These are phyloP conservation scores for Citrus inodora DNA, from an alignment of 345 rosid species.

Conservation along the genomic window DNA sequence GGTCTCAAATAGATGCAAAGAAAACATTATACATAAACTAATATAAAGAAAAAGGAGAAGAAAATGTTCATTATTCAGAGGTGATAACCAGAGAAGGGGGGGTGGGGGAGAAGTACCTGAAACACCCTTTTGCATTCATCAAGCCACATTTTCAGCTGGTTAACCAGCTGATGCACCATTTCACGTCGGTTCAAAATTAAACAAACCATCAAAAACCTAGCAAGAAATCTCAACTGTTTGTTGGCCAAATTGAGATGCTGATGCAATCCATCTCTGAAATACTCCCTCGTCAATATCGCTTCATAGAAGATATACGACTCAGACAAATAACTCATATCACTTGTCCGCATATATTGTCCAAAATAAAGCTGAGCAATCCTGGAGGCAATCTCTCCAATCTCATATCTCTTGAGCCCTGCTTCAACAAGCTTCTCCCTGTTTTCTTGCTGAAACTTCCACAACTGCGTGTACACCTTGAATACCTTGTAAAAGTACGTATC, in stretches of 20 bases:
- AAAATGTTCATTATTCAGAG: not conserved
- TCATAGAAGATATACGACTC: constrained; percentile 88
- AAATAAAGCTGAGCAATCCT: constrained; percentile 92
- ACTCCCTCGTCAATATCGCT: constrained; percentile 80
- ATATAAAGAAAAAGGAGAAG: not conserved
- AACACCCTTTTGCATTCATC: constrained; percentile 92
- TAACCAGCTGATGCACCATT: constrained; percentile 78
- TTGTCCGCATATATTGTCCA: constrained; percentile 91
- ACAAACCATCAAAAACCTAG: constrained; percentile 90
- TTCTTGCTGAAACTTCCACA: constrained; percentile 98
- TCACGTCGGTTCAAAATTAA: constrained; percentile 78
- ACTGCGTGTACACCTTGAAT: constrained; percentile 89
- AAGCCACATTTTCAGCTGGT: constrained; percentile 69
- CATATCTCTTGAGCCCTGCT: constrained; percentile 93
- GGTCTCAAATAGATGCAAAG: not conserved
- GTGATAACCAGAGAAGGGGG: not conserved
- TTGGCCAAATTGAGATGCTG: constrained; percentile 83
- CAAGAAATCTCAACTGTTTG: constrained; percentile 87
- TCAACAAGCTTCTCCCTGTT: constrained; percentile 89
- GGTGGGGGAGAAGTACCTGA: constrained; percentile 47
- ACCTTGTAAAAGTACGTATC: constrained; percentile 93
- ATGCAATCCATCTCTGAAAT: constrained; percentile 78
- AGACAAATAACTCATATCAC: constrained; percentile 73
- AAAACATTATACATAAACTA: not conserved
- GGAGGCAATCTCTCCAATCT: constrained; percentile 95